Percentiles rank a stretch among this genome's conserved stretches.
Conservation (phyloP, 2,329 filamentous ascomycete genomes). For the Thelonectria discophora region DNA sequence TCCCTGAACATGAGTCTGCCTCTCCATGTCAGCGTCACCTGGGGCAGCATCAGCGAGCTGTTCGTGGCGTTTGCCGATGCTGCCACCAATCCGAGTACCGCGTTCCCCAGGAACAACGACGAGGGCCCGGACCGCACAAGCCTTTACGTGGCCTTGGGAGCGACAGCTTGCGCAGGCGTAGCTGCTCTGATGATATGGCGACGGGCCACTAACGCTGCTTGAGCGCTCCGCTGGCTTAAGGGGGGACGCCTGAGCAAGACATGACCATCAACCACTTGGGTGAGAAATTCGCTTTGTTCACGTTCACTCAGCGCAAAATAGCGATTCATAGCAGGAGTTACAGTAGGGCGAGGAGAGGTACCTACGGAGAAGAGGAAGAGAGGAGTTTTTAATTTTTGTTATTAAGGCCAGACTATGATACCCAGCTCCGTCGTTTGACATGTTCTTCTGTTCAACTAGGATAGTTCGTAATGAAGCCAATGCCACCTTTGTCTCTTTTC, state of each 20-base stretch:
- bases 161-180: conserved; percentile 69
- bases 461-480: conserved; percentile 35
- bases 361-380: conserved; percentile 35
- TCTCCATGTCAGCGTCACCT: conserved; percentile 92
- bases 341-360: background rate
- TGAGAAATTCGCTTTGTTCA: background rate
- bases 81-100: conserved; percentile 87
- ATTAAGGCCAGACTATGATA: conserved; percentile 44
- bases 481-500: conserved; percentile 21
- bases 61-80: conserved; percentile 93
- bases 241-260: background rate
- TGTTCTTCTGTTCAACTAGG: conserved; percentile 6
- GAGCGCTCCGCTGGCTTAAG: conserved; percentile 9
- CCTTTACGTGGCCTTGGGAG: conserved; percentile 85
- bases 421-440: conserved; percentile 39
- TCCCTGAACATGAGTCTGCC: conserved; percentile 88
- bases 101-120: conserved; percentile 89
- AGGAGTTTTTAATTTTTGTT: conserved; percentile 39
- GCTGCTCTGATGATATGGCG: conserved; percentile 74
- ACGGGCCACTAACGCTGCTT: conserved; percentile 60
- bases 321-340: background rate
- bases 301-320: background rate
- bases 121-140: conserved; percentile 84
- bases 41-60: conserved; percentile 92
- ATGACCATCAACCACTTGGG: background rate